Conservation (phyloP, 2,329 filamentous ascomycete genomes). For the Nigrospora osmanthi region DNA sequence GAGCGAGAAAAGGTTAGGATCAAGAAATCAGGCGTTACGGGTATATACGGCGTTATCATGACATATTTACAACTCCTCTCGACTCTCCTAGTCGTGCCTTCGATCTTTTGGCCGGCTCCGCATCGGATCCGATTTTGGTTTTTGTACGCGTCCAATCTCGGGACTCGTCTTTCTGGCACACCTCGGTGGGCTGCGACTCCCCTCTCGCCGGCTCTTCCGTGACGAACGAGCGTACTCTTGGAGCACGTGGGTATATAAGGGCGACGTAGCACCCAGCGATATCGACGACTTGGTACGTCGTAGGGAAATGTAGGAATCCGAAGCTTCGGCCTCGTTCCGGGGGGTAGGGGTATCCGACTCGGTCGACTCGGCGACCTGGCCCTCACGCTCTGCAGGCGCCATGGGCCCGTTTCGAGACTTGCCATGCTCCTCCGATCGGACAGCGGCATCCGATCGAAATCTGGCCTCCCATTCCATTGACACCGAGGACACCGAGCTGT, state of each 20-base stretch:
- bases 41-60: conserved; percentile 18
- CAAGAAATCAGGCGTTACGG: neutral
- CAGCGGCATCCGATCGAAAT: conserved; percentile 8
- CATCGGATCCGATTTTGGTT: conserved; percentile 30
- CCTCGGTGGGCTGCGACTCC: conserved; percentile 25
- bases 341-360: conserved; percentile 38
- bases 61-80: conserved; percentile 24
- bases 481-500: conserved; percentile 33
- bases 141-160: conserved; percentile 40
- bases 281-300: conserved; percentile 8
- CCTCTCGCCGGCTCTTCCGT: conserved; percentile 21
- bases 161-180: conserved; percentile 34
- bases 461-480: conserved; percentile 35
- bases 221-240: conserved; percentile 14
- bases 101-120: conserved; percentile 32
- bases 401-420: conserved; percentile 8
- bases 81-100: conserved; percentile 23
- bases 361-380: conserved; percentile 25
- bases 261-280: conserved; percentile 19
- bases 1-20: no score
- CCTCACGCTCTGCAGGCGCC: conserved; percentile 12
- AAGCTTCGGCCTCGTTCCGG: conserved; percentile 22
- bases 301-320: conserved; percentile 23
- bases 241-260: conserved; percentile 8
- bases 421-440: neutral